Evolutionary conservation across 768 basidiomycete species (phyloP).

Genomic region (Infundibulicybe gibba): DNA sequence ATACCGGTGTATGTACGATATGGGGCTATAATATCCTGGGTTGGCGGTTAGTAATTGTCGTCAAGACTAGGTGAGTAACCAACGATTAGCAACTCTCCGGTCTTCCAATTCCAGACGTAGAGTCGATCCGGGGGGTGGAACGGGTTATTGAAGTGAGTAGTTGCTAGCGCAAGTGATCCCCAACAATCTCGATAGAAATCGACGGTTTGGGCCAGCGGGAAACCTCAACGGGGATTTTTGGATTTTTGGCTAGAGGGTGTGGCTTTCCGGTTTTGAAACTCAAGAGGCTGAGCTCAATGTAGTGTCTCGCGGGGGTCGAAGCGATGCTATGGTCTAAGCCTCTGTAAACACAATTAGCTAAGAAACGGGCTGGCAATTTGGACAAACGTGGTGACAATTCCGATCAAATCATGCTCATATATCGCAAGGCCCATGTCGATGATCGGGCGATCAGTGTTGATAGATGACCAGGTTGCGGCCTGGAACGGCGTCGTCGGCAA

Average conservation of each 20-base stretch:
- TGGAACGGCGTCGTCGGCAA: constrained; percentile 26
- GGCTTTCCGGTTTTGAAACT: constrained; percentile 32
- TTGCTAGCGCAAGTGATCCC: constrained; percentile 36
- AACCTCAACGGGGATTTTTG: constrained; percentile 23
- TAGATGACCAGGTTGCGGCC: constrained; percentile 20
- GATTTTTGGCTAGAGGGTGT: constrained; percentile 29
- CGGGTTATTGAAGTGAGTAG: constrained; percentile 17
- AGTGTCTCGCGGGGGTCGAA: background rate
- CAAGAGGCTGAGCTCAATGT: constrained; percentile 17
- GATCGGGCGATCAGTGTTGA: constrained; percentile 24
- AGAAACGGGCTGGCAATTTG: constrained; percentile 8
- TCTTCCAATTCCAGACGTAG: constrained; percentile 42
- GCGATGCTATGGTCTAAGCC: background rate
- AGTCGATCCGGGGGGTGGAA: constrained; percentile 21
- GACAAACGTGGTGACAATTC: constrained; percentile 34
- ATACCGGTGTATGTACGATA: constrained; percentile 15
- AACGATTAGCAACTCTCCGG: constrained; percentile 30
- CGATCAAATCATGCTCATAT: constrained; percentile 42
- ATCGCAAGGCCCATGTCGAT: constrained; percentile 41
- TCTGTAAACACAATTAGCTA: background rate
- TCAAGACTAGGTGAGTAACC: background rate
- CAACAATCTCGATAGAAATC: constrained; percentile 43
- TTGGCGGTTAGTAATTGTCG: background rate
- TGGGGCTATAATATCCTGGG: constrained; percentile 11
- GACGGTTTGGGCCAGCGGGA: constrained; percentile 20